These are phyloP conservation scores for Phytophthora tentaculata DNA, from an alignment of 352 stramenopile species.

Conservation along the genomic window DNA sequence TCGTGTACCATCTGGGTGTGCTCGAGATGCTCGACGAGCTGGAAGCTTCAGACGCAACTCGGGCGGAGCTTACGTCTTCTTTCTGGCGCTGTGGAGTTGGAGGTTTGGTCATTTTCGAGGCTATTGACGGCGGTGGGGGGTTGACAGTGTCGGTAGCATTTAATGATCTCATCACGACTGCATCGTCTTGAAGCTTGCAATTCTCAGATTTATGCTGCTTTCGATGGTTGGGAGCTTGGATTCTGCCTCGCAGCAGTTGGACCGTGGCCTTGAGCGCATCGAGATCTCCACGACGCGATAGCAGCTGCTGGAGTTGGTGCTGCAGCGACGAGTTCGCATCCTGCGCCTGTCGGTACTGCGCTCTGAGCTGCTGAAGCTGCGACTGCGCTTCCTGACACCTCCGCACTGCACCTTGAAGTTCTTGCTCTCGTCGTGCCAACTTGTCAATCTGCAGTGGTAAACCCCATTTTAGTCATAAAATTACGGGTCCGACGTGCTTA, in stretches of 20 bases:
- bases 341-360: slow-evolving; percentile 43
- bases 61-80: slow-evolving; percentile 1
- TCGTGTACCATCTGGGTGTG: slow-evolving; percentile 71
- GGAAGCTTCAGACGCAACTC: slow-evolving; percentile 9
- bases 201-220: slow-evolving; percentile 24
- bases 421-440: slow-evolving; percentile 49
- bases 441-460: slow-evolving; percentile 63
- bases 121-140: slow-evolving; percentile 38
- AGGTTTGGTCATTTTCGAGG: slow-evolving; percentile 56
- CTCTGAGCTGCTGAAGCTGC: slow-evolving; percentile 52
- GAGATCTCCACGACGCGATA: slow-evolving; percentile 65
- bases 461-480: not conserved
- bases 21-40: slow-evolving; percentile 30
- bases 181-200: not conserved
- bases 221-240: slow-evolving; percentile 24
- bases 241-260: slow-evolving; percentile 38
- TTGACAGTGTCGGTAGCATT: not conserved
- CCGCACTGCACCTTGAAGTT: slow-evolving; percentile 41
- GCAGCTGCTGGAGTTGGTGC: slow-evolving; percentile 69
- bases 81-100: slow-evolving; percentile 32
- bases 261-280: slow-evolving; percentile 71
- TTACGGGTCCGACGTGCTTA: not conserved
- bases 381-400: slow-evolving; percentile 36
- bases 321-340: slow-evolving; percentile 62
- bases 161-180: not conserved